These are phyloP conservation scores for Beauveria brongniartii DNA, from an alignment of 2,329 filamentous ascomycete species.

Conservation along the genomic window DNA sequence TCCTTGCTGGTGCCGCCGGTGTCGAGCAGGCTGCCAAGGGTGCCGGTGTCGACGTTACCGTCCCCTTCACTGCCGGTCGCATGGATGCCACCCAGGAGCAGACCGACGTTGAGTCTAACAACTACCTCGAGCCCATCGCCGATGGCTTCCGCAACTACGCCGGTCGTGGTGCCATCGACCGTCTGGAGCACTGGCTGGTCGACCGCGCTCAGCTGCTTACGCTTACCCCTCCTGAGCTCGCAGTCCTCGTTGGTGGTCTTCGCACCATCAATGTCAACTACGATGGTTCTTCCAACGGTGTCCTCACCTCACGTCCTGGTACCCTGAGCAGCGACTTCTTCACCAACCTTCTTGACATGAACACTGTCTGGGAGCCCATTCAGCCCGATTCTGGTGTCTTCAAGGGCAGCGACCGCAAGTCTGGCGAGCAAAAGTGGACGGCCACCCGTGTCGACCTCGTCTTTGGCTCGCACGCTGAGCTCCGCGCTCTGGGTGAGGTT, in stretches of 20 bases:
- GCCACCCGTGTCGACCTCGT: slow-evolving; percentile 62
- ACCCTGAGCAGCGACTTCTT: slow-evolving; percentile 75
- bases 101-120: slow-evolving; percentile 58
- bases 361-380: slow-evolving; percentile 50
- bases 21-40: slow-evolving; percentile 60
- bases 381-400: slow-evolving; percentile 44
- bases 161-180: slow-evolving; percentile 49
- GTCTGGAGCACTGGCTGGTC: slow-evolving; percentile 61
- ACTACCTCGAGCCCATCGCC: slow-evolving; percentile 57
- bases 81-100: slow-evolving; percentile 63
- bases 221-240: slow-evolving; percentile 62
- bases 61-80: slow-evolving; percentile 68
- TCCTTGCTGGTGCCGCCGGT: slow-evolving; percentile 62
- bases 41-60: slow-evolving; percentile 40
- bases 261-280: slow-evolving; percentile 63
- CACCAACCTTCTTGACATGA: slow-evolving; percentile 64
- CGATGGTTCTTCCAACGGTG: slow-evolving; percentile 58
- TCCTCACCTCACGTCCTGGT: slow-evolving; percentile 61
- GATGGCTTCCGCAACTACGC: slow-evolving; percentile 80
- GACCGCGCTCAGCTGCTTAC: slow-evolving; percentile 65
- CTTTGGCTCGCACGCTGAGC: slow-evolving; percentile 66
- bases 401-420: slow-evolving; percentile 57
- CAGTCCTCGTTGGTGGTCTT: slow-evolving; percentile 63
- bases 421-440: slow-evolving; percentile 58
- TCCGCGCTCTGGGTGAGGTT: slow-evolving; percentile 62